Conservation (phyloP, 768 basidiomycete species). For the Russula emetica region DNA sequence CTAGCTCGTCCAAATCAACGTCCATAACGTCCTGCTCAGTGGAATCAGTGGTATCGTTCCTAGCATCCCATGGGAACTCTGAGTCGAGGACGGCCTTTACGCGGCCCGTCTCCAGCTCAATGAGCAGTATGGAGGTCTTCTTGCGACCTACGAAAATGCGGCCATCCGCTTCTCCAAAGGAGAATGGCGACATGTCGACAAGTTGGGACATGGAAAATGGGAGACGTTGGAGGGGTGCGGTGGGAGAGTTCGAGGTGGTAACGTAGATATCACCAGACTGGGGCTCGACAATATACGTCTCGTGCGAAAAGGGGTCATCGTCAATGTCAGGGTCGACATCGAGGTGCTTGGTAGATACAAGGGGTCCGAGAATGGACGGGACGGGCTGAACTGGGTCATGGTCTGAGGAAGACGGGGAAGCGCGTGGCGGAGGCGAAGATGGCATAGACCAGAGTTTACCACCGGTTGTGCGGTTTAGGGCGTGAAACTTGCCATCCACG, state of each 20-base stretch:
- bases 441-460: slow-evolving; percentile 85
- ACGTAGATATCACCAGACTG: slow-evolving; percentile 93
- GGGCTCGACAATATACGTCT: slow-evolving; percentile 91
- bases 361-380: slow-evolving; percentile 60
- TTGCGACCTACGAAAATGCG: slow-evolving; percentile 88
- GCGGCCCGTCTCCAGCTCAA: slow-evolving; percentile 76
- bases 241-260: slow-evolving; percentile 51
- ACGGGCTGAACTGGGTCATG: slow-evolving; percentile 24
- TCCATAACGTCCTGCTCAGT: slow-evolving; percentile 40
- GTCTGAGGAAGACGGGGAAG: slow-evolving; percentile 32
- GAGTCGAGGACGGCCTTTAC: slow-evolving; percentile 71
- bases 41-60: slow-evolving; percentile 49
- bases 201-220: slow-evolving; percentile 90
- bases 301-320: slow-evolving; percentile 47
- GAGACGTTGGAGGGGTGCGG: slow-evolving; percentile 74
- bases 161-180: slow-evolving; percentile 63
- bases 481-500: slow-evolving; percentile 93
- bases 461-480: slow-evolving; percentile 83
- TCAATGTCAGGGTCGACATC: slow-evolving; percentile 57
- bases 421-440: slow-evolving; percentile 42
- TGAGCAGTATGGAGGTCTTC: slow-evolving; percentile 72
- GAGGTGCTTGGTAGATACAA: slow-evolving; percentile 67
- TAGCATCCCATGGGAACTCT: slow-evolving; percentile 74
- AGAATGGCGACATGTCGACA: slow-evolving; percentile 82
- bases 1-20: slow-evolving; percentile 56